phyloP scores from a whole-genome alignment of 2,329 filamentous ascomycete species.

The Diaporthe amygdali region DNA sequence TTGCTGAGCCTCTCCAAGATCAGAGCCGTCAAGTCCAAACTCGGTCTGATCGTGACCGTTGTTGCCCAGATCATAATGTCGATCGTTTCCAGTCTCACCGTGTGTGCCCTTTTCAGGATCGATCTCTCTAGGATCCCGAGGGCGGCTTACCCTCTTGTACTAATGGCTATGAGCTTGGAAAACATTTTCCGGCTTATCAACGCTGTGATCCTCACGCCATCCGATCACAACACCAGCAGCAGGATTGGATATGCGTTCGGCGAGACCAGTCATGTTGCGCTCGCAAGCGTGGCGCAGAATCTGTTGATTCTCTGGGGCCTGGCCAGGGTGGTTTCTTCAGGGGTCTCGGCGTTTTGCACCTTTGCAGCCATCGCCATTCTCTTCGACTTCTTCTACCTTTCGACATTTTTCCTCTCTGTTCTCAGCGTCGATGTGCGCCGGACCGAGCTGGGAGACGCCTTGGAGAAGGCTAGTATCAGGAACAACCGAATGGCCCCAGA shows the following conservation, averaged over 20 bases:
- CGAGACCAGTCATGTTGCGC: conserved; percentile 71
- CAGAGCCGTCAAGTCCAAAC: conserved; percentile 75
- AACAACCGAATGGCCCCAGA: conserved; percentile 37
- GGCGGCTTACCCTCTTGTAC: conserved; percentile 77
- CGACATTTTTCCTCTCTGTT: conserved; percentile 81
- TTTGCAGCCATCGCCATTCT: conserved; percentile 77
- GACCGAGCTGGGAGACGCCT: conserved; percentile 75
- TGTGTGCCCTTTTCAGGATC: conserved; percentile 77
- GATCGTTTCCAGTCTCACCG: conserved; percentile 78
- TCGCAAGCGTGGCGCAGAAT: conserved; percentile 73
- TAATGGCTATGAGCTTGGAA: conserved; percentile 77
- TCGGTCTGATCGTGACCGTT: conserved; percentile 75
- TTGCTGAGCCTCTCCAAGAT: conserved; percentile 70
- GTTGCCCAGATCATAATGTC: conserved; percentile 73
- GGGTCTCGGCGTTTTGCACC: conserved; percentile 76
- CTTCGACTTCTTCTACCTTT: conserved; percentile 79
- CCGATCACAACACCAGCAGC: conserved; percentile 69
- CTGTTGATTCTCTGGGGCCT: conserved; percentile 68
- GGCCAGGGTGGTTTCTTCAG: conserved; percentile 71
- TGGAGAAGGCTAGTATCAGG: conserved; percentile 61
- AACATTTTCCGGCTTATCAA: conserved; percentile 83
- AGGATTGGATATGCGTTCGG: conserved; percentile 78
- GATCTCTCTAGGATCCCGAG: conserved; percentile 77
- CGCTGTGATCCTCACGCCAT: conserved; percentile 73
- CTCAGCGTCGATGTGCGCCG: conserved; percentile 80